Base-by-base conservation (phyloP, 495 filamentous ascomycete species). In the Neurospora terricola region DNA sequence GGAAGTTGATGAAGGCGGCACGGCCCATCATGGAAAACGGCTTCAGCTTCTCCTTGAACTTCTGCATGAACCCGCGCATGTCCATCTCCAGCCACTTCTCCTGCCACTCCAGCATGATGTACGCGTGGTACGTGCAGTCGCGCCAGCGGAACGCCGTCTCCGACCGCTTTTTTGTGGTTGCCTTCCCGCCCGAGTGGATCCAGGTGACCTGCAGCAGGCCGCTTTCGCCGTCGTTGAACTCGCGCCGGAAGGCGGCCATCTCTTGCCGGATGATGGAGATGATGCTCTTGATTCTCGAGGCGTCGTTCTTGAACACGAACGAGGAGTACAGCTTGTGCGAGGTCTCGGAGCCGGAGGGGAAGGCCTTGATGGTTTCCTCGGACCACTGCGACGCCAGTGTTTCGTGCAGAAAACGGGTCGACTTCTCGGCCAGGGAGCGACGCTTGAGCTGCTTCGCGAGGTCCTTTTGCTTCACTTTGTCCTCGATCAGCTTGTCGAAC, bases 351-450 rank as follows among this genome's bases (percentile, higher is more conserved):
- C 76, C 76, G 12, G 45, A 73, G 3, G 78, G 76, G 45, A 59
- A 74, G 2, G 79, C 70, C 45, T 72, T 71, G 30, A 69, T 70
- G 39, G 73, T 77, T 70, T 80, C 79, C 39, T 80, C 78, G 7
- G 66, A 62, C 78, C 79, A 80, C 73, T 80, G 79, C n/a, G 30
- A 42, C 18, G 75, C 78, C 9, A 80, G 78, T 0, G 78, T 80
- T 38, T 80, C 79, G 54, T 80, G 72, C 5, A 80, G 72, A 70
- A 80, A 80, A 30, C 76, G 78, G 1, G 77, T 75, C 12, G 79
- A 80, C n/a, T 73, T 72, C 21, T 80, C 79, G 1, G 38, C 14
- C 3, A 78, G 36, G 10, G 72, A 14, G n/a, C 79, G 66, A 7
- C 75, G 76, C 68, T 73, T 77, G 42, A 80, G 73, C 38, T 77